Percentiles rank a stretch among this genome's conserved stretches.
These are phyloP conservation scores for Dictyostelium brefeldianum DNA, from an alignment of 78 protist species.

Conservation along the genomic window DNA sequence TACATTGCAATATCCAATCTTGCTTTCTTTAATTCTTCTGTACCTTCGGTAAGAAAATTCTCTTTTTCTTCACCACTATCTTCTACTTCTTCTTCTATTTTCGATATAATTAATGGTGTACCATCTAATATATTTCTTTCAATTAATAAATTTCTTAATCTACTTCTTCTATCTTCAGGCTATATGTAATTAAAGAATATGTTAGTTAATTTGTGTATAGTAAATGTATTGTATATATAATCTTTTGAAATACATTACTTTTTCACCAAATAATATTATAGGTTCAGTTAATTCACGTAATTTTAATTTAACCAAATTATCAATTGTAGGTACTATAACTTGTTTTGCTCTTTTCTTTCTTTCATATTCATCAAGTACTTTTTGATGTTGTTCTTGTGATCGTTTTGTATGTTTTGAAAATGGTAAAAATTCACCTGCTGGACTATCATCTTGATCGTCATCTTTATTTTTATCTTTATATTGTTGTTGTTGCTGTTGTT, in stretches of 20 bases:
- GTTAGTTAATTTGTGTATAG: not conserved
- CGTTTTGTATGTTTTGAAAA: slow-evolving; percentile 43
- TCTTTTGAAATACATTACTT: not conserved
- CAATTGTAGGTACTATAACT: slow-evolving; percentile 60
- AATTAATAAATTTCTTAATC: slow-evolving; percentile 27
- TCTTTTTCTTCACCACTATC: slow-evolving; percentile 19
- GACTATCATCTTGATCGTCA: not conserved
- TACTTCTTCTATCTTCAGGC: slow-evolving; percentile 5
- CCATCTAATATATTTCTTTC: slow-evolving; percentile 62
- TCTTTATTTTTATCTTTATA: not conserved
- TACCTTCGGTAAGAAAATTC: slow-evolving; percentile 61
- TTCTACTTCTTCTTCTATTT: not conserved
- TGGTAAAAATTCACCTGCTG: slow-evolving; percentile 35
- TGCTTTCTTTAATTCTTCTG: slow-evolving; percentile 29
- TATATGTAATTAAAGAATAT: not conserved
- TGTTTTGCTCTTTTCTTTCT: slow-evolving; percentile 39
- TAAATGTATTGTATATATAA: not conserved
- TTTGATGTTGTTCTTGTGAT: slow-evolving; percentile 51
- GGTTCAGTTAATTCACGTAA: slow-evolving; percentile 84
- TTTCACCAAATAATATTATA: slow-evolving; percentile 85
- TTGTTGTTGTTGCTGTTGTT: not conserved
- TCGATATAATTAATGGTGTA: slow-evolving; percentile 14
- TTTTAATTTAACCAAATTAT: slow-evolving; percentile 52
- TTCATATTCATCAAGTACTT: slow-evolving; percentile 41
- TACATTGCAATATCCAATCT: slow-evolving; percentile 31